Evolutionary conservation across 306 rosid species (phyloP).

Genomic region (Aeschynomene evenia): DNA sequence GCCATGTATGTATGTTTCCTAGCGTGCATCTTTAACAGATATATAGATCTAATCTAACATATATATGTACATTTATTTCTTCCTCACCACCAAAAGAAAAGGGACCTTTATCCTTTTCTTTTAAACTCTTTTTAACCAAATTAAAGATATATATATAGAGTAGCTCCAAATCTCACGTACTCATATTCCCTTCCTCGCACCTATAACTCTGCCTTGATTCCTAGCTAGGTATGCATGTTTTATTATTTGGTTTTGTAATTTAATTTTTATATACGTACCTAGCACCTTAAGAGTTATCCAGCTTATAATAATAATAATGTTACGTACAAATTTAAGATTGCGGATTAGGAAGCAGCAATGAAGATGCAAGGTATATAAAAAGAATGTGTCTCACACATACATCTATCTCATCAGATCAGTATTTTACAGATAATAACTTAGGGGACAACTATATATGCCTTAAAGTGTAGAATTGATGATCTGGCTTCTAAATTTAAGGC

Average conservation of each 20-base stretch:
- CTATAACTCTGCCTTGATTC: neutral
- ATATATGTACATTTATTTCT: constrained; percentile 25
- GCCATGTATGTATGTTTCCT: constrained; percentile 38
- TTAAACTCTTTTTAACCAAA: neutral
- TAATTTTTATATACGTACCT: constrained; percentile 16
- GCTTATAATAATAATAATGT: neutral
- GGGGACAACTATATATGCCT: constrained; percentile 30
- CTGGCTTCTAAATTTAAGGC: constrained; percentile 10
- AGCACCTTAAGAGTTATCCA: neutral
- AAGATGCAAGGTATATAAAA: constrained; percentile 31
- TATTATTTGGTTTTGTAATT: constrained; percentile 1
- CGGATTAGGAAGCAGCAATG: constrained; percentile 19
- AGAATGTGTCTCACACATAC: constrained; percentile 11
- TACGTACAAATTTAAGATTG: neutral
- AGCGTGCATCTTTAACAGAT: constrained; percentile 31
- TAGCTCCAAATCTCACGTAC: constrained; percentile 9
- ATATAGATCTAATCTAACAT: no score
- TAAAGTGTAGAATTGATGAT: neutral
- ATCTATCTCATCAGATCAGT: neutral
- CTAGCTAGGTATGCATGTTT: neutral
- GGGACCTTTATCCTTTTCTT: constrained; percentile 3
- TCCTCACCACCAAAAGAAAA: constrained; percentile 32
- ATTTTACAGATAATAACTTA: constrained; percentile 9
- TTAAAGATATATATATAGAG: no score
- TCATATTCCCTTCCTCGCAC: constrained; percentile 2